phyloP scores from a whole-genome alignment of 2,329 filamentous ascomycete species.

The Venturia effusa region DNA sequence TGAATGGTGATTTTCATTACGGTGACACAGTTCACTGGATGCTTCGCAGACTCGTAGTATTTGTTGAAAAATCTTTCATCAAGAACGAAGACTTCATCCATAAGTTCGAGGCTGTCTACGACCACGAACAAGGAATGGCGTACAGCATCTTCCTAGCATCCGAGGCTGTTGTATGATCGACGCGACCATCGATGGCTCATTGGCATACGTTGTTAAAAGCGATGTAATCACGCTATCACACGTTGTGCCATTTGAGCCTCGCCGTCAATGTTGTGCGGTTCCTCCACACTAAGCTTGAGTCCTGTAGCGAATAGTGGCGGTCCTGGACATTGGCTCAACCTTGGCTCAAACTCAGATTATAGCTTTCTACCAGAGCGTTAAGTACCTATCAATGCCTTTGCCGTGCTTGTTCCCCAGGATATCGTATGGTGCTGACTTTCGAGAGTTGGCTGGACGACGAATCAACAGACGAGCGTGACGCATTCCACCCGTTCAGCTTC shows the following conservation, averaged over 20 bases:
- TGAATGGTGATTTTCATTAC: not conserved
- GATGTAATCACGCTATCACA: not conserved
- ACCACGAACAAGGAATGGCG: not conserved
- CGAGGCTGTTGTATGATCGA: not conserved
- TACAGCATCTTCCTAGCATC: not conserved
- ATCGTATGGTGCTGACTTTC: no score
- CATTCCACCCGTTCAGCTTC: no score
- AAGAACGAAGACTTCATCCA: not conserved
- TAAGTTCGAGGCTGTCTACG: no score
- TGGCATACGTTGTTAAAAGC: not conserved
- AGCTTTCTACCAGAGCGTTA: no score
- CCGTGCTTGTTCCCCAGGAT: no score
- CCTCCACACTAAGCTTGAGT: not conserved
- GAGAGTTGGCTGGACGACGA: no score
- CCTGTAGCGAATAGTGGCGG: not conserved
- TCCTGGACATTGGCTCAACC: no score
- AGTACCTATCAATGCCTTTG: no score
- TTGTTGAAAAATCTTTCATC: not conserved
- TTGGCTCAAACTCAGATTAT: no score
- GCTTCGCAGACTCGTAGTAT: not conserved
- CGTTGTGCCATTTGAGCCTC: not conserved
- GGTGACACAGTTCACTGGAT: not conserved
- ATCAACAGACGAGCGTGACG: no score
- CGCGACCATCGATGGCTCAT: not conserved
- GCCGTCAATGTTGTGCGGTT: not conserved